A percentile compares a stretch with the other conserved stretches of the same genome.
Conservation (phyloP, 495 filamentous ascomycete species). For the Usnea hakonensis region DNA sequence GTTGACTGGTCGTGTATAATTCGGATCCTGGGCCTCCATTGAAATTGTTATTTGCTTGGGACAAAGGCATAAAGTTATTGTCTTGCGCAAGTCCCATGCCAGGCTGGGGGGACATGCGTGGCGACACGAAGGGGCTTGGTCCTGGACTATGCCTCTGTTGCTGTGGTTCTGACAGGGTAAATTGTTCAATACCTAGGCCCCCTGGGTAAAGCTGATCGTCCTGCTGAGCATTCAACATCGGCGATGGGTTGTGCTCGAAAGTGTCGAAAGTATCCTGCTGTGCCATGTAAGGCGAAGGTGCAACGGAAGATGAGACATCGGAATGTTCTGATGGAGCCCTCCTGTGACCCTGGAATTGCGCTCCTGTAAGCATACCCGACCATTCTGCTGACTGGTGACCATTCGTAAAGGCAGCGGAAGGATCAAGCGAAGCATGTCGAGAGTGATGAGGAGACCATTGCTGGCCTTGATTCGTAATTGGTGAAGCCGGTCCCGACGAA, state of each 20-base stretch:
- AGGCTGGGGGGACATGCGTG: slow-evolving; percentile 70
- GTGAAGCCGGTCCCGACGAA: slow-evolving; percentile 46
- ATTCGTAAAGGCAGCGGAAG: slow-evolving; percentile 62
- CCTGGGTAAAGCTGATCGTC: slow-evolving; percentile 67
- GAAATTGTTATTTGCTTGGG: slow-evolving; percentile 40
- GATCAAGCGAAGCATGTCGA: slow-evolving; percentile 71
- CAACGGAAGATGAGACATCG: slow-evolving; percentile 73
- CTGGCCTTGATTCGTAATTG: slow-evolving; percentile 40
- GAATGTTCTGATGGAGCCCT: slow-evolving; percentile 85
- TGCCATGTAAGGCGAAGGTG: slow-evolving; percentile 70
- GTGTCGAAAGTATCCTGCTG: slow-evolving; percentile 74
- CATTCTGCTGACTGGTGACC: slow-evolving; percentile 56
- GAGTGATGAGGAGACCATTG: slow-evolving; percentile 56
- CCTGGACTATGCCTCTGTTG: slow-evolving; percentile 58
- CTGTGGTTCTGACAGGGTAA: slow-evolving; percentile 72
- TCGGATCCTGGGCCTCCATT: slow-evolving; percentile 42
- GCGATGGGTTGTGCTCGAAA: slow-evolving; percentile 66
- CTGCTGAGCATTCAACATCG: slow-evolving; percentile 64
- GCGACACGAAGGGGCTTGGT: slow-evolving; percentile 79
- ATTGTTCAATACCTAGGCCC: slow-evolving; percentile 65
- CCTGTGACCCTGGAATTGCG: slow-evolving; percentile 65
- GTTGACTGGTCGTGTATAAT: slow-evolving; percentile 44
- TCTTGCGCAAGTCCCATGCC: slow-evolving; percentile 43
- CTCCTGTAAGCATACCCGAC: slow-evolving; percentile 43
- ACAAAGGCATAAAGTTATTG: slow-evolving; percentile 43